Conservation (phyloP, 106 monocot species). For the Chionographis japonica region DNA sequence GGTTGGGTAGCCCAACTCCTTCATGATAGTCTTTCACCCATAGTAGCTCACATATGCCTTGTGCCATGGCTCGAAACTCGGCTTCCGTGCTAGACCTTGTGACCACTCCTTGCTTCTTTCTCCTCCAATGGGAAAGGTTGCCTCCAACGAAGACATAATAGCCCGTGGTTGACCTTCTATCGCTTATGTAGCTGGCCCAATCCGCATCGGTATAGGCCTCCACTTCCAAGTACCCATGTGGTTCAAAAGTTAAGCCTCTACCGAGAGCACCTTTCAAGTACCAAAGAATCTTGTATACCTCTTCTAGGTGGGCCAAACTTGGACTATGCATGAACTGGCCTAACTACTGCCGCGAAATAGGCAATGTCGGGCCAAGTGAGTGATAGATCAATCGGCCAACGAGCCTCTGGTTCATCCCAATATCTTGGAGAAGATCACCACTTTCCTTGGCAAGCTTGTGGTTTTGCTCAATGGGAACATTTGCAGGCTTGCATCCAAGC, state of each 20-base stretch:
- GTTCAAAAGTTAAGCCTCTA: constrained; percentile 6
- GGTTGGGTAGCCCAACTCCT: background rate
- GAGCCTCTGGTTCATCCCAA: constrained; percentile 3
- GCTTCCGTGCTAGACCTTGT: constrained; percentile 5
- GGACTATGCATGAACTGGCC: constrained; percentile 16
- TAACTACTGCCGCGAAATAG: constrained; percentile 9
- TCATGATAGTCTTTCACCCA: background rate
- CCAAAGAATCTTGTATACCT: background rate
- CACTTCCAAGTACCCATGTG: background rate
- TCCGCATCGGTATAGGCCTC: constrained; percentile 11
- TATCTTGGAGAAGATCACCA: background rate
- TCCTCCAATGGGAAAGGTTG: constrained; percentile 17
- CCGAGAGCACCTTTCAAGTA: constrained; percentile 8
- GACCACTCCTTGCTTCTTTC: constrained; percentile 5
- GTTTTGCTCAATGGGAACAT: constrained; percentile 3
- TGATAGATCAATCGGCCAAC: constrained; percentile 13
- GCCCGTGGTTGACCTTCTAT: constrained; percentile 6
- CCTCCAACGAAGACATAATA: constrained; percentile 14
- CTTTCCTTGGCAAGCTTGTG: background rate
- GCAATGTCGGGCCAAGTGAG: constrained; percentile 9
- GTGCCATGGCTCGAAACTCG: constrained; percentile 10
- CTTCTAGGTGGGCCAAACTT: constrained; percentile 1
- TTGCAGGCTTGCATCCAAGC: background rate
- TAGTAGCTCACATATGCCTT: background rate
- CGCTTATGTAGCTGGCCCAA: constrained; percentile 10